Evolutionary conservation across 2,329 filamentous ascomycete genomes (phyloP), one percentile per base, ranked within the genome.

Genomic region (Aspergillus pseudoglaucus): DNA sequence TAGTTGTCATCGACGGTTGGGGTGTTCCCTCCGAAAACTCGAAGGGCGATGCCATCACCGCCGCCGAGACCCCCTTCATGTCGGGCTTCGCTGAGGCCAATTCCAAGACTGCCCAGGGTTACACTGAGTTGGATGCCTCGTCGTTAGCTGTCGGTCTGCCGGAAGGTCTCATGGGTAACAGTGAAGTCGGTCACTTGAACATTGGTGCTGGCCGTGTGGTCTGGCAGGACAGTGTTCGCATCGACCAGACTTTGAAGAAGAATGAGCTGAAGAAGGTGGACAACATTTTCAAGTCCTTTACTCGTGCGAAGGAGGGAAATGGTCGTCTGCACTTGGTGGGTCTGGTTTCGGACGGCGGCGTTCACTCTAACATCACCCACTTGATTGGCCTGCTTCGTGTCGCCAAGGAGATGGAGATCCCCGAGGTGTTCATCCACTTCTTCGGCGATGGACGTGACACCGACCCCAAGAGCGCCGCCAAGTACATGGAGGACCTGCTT

Each of bases 1-100:
- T 65, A 90, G 87, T 98, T 81, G 93, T 97, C 74, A 98, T 98
- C 78, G 93, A 98, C 76, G 93, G 93, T 66, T 98, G 93, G 93
- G 93, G 93, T 66, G 82, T 97, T 63, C 84, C 85, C 58, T 75
- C 84, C 50, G 94, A 90, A 48, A 87, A 87, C 62, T 87, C 88
- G 64, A 72, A 95, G 72, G 91, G 93, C 71, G 91, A 98, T 76
- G 93, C 93, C 66, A 97, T 98, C 69, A 84, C 90, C 60, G 88
- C 88, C 55, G 93, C 91, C 59, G 80, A 95, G 57, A 97, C 93
- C 49, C 93, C 93, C 42, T 82, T 86, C 68, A 98, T 98, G 93
- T 91, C 96, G 71, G 83, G 82, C 52, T 90, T 98, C 69, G 75
- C 75, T 48, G 76, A 76, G 46, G 63, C 76, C 47, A 76, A 76